Evolutionary conservation across 116 monocot species (phyloP), one percentile per base, ranked within the genome.

Genomic region (Thalassia testudinum): DNA sequence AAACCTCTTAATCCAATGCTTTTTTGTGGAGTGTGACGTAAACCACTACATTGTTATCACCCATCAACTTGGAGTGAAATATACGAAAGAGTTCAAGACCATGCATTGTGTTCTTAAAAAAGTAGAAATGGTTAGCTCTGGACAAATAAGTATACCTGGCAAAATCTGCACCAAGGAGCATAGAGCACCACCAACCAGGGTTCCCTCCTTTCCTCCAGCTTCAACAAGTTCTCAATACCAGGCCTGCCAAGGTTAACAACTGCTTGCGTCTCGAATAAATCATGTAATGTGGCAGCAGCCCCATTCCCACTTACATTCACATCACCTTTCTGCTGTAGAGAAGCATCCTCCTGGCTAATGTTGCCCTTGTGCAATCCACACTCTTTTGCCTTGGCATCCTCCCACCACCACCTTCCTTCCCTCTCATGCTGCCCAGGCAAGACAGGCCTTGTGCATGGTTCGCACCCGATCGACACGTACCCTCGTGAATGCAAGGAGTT

Each of bases 381-480:
- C 57, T 95, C 95, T 52, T 95, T 95, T n/a, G 88, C 95, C 72
- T 59, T 81, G 12, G 95, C 78, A 63, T 95, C 95, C 76, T 95
- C 95, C 95, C 95, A 95, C 95, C 95, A 95, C 95, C 95, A 95
- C 60, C 95, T 73, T 2, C 95, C 95, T 66, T 95, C 95, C 66
- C 95, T 73, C 76, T 95, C 95, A 30, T 95, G 95, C 66, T 95
- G 95, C 27, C 95, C 95, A 0, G 95, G 95, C 47, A 95, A 48
- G 14, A 95, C 85, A 0, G 95, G 88, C 53, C 95, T 76, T 0
- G 88, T 95, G 79, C 95, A 95, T 5, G 95, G 95, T 56, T 95
- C 88, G 22, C 95, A 95, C 11, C 95, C 88, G 24, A 95, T 85
- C 0, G 95, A 95, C 0, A 97, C 82, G 37, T 97, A 97, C 0